Evolutionary conservation across 306 rosid genomes (phyloP).

Genomic region (Argentina anserina): DNA sequence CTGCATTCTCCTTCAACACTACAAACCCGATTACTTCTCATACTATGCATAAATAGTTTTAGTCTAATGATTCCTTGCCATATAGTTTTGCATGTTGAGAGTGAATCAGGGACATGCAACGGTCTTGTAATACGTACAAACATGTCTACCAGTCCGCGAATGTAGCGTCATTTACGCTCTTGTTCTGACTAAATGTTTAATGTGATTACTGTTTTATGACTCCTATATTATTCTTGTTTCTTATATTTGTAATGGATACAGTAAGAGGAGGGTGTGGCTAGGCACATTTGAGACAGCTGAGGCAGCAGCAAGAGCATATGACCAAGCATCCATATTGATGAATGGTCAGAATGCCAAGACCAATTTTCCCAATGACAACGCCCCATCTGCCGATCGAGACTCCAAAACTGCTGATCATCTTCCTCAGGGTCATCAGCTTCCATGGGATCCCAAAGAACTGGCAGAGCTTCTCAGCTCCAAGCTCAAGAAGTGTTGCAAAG

Average conservation of each 20-base stretch:
- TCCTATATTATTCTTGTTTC: not conserved
- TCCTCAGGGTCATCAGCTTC: constrained; percentile 21
- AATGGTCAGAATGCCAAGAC: constrained; percentile 94
- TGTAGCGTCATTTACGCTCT: not conserved
- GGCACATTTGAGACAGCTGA: constrained; percentile 98
- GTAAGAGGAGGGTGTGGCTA: constrained; percentile 97
- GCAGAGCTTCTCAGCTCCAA: constrained; percentile 82
- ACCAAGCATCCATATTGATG: constrained; percentile 93
- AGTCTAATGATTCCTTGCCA: too few relatives aligned
- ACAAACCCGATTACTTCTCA: not conserved
- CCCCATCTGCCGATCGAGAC: constrained; percentile 8
- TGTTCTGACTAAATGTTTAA: not conserved
- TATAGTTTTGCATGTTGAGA: not conserved
- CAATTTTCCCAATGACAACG: constrained; percentile 52
- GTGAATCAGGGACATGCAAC: not conserved
- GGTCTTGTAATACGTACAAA: not conserved
- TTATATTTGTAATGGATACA: constrained; percentile 14
- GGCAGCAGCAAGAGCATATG: constrained; percentile 97
- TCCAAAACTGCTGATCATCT: not conserved
- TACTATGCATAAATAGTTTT: not conserved
- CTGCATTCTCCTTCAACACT: not conserved
- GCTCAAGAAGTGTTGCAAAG: constrained; percentile 82
- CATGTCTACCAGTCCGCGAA: not conserved
- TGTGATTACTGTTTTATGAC: not conserved
- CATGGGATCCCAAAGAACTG: constrained; percentile 67